These are phyloP conservation scores for Thalassiosira hispida DNA, from an alignment of 352 stramenopile species.

Conservation along the genomic window DNA sequence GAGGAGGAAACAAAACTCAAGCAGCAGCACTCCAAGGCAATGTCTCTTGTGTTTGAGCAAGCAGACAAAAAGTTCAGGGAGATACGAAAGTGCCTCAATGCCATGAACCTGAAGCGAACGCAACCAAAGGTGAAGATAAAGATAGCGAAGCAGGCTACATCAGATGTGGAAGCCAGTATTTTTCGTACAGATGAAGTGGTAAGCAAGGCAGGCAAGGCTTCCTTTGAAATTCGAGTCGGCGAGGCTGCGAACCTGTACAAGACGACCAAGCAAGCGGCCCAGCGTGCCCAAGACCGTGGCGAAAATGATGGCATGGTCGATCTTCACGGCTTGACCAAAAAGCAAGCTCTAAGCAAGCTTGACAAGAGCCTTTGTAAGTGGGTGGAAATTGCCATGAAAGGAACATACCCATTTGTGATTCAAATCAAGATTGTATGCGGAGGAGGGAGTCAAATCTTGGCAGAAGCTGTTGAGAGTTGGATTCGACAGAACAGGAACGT, in stretches of 20 bases:
- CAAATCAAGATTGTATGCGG: constrained; percentile 2
- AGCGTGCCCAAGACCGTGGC: background rate
- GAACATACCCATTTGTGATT: constrained; percentile 4
- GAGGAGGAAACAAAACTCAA: background rate
- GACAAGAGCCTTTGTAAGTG: background rate
- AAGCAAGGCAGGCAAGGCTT: background rate
- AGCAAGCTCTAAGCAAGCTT: background rate
- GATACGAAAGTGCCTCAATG: background rate
- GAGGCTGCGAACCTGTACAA: constrained; percentile 7
- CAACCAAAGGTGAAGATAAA: background rate
- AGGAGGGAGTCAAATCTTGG: background rate
- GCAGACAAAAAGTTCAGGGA: background rate
- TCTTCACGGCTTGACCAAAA: constrained; percentile 6
- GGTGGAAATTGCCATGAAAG: constrained; percentile 7
- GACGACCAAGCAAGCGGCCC: background rate
- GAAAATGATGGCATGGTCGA: background rate
- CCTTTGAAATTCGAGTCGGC: background rate
- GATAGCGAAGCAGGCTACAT: no score
- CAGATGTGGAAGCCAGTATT: no score
- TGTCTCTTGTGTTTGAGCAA: background rate
- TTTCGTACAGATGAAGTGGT: no score
- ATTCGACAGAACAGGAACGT: background rate
- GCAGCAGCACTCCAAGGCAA: background rate
- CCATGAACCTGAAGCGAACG: background rate
- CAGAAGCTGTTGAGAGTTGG: constrained; percentile 1